Evolutionary conservation across 306 rosid species (phyloP).

Genomic region (Corylus avellana): DNA sequence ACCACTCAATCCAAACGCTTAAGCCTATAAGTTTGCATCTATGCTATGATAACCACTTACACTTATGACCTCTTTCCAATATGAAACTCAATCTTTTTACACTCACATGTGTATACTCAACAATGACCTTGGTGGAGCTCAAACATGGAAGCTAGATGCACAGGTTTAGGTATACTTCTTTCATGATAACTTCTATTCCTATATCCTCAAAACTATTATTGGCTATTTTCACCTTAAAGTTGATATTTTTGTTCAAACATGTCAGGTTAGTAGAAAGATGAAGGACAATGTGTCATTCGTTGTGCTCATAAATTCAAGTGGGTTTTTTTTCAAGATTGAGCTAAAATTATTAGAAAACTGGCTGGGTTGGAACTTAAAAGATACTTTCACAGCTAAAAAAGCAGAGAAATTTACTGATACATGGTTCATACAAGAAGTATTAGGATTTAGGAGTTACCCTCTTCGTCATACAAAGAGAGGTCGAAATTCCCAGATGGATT

Average conservation of each 20-base stretch:
- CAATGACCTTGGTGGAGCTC: too few species aligned
- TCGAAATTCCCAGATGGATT: slow-evolving; percentile 88
- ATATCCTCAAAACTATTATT: background rate
- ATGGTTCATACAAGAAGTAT: background rate
- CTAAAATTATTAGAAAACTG: background rate
- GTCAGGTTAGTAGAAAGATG: too few species aligned
- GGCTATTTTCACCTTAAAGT: background rate
- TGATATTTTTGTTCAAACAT: background rate
- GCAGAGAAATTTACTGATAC: background rate
- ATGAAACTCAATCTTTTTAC: too few species aligned
- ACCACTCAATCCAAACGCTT: too few species aligned
- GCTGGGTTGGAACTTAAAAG: background rate
- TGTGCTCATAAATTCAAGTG: background rate
- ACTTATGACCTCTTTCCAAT: too few species aligned
- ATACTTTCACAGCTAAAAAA: background rate
- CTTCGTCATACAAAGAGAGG: slow-evolving; percentile 62
- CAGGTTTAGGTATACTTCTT: background rate
- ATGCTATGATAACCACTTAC: too few species aligned
- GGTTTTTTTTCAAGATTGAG: background rate
- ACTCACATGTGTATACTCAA: too few species aligned
- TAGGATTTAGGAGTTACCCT: slow-evolving; percentile 36
- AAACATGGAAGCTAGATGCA: background rate
- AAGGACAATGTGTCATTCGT: background rate
- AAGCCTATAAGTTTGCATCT: too few species aligned
- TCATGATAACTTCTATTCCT: background rate